Conservation (phyloP, 768 basidiomycete species). For the Suillus luteus region DNA sequence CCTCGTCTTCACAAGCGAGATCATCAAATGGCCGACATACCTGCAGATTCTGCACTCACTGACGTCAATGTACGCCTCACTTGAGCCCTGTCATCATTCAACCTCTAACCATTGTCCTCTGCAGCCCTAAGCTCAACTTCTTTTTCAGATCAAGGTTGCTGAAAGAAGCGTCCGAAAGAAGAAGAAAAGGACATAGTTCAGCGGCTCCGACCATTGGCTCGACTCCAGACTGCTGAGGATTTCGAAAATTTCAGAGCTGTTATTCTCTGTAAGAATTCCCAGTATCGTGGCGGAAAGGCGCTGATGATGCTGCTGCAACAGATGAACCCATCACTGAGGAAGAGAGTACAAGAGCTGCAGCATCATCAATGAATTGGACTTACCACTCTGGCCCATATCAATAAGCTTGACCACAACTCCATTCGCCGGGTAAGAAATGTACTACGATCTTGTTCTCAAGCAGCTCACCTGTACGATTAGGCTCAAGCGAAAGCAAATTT, state of each 20-base stretch:
- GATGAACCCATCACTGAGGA: constrained; percentile 88
- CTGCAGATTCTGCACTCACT: constrained; percentile 54
- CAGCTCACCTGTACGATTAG: constrained; percentile 35
- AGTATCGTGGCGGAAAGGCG: not conserved
- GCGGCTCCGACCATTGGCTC: constrained; percentile 87
- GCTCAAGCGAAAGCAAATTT: constrained; percentile 61
- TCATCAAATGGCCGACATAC: constrained; percentile 67
- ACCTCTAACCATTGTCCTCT: too few species aligned
- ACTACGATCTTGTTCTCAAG: not conserved
- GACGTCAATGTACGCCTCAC: too few species aligned
- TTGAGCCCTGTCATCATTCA: too few species aligned
- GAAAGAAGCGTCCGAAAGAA: constrained; percentile 85
- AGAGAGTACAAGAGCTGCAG: constrained; percentile 89
- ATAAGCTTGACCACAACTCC: constrained; percentile 81
- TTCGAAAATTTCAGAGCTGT: constrained; percentile 88
- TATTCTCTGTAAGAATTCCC: constrained; percentile 73
- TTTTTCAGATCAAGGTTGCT: constrained; percentile 78
- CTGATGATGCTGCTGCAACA: constrained; percentile 32
- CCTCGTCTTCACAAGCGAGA: constrained; percentile 60
- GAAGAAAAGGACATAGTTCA: constrained; percentile 92
- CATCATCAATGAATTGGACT: constrained; percentile 87
- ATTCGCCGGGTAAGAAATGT: constrained; percentile 61
- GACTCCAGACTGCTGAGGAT: constrained; percentile 88
- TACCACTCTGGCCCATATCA: constrained; percentile 80
- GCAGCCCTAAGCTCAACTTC: constrained; percentile 18